Base-by-base conservation (phyloP, 2,329 filamentous ascomycete genomes). In the Cordyceps tenuipes region DNA sequence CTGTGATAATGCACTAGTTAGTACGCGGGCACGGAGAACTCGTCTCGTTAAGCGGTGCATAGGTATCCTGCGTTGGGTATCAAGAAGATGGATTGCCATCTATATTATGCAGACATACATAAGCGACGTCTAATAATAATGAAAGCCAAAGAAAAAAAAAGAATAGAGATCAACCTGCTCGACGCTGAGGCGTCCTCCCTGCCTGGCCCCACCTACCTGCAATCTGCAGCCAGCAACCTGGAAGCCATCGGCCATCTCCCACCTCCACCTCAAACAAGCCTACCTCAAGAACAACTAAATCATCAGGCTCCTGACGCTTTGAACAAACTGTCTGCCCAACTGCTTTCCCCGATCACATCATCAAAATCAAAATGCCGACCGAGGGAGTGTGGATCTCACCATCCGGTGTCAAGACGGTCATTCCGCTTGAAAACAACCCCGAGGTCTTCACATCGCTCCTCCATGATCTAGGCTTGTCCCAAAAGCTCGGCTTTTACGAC, bases 361-460 rank as follows among this genome's bases (percentile, higher is more conserved):
- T 23, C 63, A 62, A 9, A 3, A 34, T 23, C 63, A 62, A 9
- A 3, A 73, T 73, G 71, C 67, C 69, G 0, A 56, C 64, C 9
- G 67, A 68, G 63, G 69, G 68, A 29, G 71, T 72, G 9, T 66
- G 64, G 60, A 62, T 68, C n/a, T 61, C 64, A 10, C 66, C 69
- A 23, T 57, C 59, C 3, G 71, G 71, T 26, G 68, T 67, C 41
- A 76, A 76, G 64, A 64, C 63, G 29, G 70, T 76, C 50, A 74
- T 76, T 21, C 74, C 74, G 1, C 70, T 76, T 9, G 78, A 82
- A 64, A 81, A 81, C 72, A 91, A 93, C 71, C 89, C 90, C 0
- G 86, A 88, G 68, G 85, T 93, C 52, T 91, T 95, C 82, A 87
- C 83, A 60, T 76, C 81, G 50, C 82, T 95, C 17, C 81, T 88